Base-by-base conservation (phyloP, 1,139 yeast species). In the Diutina sp. region DNA sequence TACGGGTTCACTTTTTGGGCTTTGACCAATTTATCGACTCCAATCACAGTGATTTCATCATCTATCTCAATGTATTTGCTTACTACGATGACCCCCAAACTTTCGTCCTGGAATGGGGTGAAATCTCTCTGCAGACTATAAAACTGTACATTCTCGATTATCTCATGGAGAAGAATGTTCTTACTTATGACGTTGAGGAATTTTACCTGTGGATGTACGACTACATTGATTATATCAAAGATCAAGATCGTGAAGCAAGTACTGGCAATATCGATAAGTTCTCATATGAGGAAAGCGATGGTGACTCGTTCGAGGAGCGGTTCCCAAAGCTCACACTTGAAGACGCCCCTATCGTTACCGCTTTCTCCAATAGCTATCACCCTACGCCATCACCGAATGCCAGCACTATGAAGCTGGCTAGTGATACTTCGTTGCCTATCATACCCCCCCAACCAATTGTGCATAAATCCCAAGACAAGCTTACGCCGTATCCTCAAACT, bases 1-100 rank as follows among this genome's bases (percentile, higher is more conserved):
- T 76, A 55, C 73, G 76, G 75, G 59, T 73, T 57, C 77, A 75
- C 61, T 76, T 73, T 63, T 66, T 70, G 56, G 80, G 80, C 7
- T 76, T 76, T 60, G 78, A 73, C 60, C 67, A 67, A 55, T 76
- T 76, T 60, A 72, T 76, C 56, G 72, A 70, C 58, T 62, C 67
- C 21, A 69, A 68, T 58, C 75, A 72, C 58, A 69, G 66, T 56
- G 80, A 76, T 61, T 76, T 76, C 62, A 72, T 75, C 57, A 72
- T 76, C 32, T 76, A 76, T 62, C 65, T 76, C 59, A 74, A 76
- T 60, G 69, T 76, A 45, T 76, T 72, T 67, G 73, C 74, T 57
- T 75, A 76, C 61, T 76, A 73, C 61, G 70, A 71, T 58, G 65
- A 70, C 29, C 67, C 72, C 55, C 72, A 70, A 21, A 59, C 62